Conservation (phyloP, 208 protist genomes). For the Leishmania martiniquensis region DNA sequence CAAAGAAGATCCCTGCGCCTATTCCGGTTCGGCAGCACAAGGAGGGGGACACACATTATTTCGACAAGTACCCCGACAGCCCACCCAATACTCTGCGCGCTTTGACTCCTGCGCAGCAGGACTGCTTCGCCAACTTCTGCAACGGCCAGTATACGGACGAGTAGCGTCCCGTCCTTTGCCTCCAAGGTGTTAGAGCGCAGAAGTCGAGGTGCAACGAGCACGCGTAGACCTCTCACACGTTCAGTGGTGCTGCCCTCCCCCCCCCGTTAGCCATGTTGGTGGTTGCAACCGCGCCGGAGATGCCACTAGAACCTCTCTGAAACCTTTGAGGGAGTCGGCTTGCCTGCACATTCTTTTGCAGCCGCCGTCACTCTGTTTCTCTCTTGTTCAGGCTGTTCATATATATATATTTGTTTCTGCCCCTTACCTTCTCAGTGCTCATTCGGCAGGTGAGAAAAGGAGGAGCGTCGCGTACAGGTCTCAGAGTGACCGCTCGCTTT, state of each 20-base stretch:
- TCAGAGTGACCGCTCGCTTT: not conserved
- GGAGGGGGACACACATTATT: constrained; percentile 89
- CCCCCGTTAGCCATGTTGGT: not conserved
- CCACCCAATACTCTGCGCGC: constrained; percentile 72
- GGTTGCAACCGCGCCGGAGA: not conserved
- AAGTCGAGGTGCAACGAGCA: not conserved
- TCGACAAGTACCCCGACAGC: constrained; percentile 92
- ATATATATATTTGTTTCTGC: constrained; percentile 11
- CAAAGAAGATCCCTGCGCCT: constrained; percentile 80
- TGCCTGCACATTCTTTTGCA: constrained; percentile 5
- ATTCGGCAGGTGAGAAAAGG: not conserved
- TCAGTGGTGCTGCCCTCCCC: constrained; percentile 1
- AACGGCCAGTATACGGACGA: constrained; percentile 82
- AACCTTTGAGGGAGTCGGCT: not conserved
- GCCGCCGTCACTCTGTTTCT: constrained; percentile 5
- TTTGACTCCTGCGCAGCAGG: constrained; percentile 80
- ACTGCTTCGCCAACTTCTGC: constrained; percentile 90
- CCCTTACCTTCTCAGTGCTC: constrained; percentile 9
- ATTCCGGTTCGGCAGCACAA: constrained; percentile 83
- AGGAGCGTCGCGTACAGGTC: not conserved
- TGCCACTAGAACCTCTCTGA: not conserved
- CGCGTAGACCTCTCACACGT: not conserved
- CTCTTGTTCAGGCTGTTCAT: constrained; percentile 3
- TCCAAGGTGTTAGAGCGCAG: not conserved
- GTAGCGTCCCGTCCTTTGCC: constrained; percentile 20